Evolutionary conservation across 495 filamentous ascomycete species (phyloP).

Genomic region (Chaetomium tenue): DNA sequence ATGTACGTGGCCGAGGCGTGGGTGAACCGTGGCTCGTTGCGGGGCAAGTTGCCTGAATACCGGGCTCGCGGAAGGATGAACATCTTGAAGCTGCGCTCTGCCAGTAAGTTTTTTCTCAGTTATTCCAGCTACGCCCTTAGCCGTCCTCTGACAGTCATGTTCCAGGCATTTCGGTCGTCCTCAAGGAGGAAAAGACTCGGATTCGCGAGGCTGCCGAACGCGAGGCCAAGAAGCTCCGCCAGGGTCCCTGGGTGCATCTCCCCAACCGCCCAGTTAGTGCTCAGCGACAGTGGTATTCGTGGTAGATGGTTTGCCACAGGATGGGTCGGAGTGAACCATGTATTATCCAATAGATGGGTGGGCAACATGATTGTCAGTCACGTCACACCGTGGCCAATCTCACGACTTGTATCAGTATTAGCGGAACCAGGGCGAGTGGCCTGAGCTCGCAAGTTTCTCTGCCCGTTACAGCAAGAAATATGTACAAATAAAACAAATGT

Average conservation of each 20-base stretch:
- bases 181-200: slow-evolving; percentile 91
- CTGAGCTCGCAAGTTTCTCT: not conserved
- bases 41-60: slow-evolving; percentile 55
- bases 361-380: not conserved
- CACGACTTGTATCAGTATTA: slow-evolving; percentile 18
- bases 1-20: slow-evolving; percentile 91
- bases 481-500: slow-evolving; percentile 21
- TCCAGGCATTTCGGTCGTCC: slow-evolving; percentile 68
- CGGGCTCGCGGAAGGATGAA: slow-evolving; percentile 67
- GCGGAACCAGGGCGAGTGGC: not conserved
- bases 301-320: slow-evolving; percentile 54
- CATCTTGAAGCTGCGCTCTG: slow-evolving; percentile 61
- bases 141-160: not conserved
- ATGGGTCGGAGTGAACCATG: not conserved
- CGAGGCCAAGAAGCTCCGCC: slow-evolving; percentile 64
- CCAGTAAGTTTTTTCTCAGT: slow-evolving; percentile 55
- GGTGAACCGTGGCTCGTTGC: slow-evolving; percentile 70
- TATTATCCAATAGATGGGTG: slow-evolving; percentile 3
- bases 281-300: slow-evolving; percentile 85
- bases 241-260: slow-evolving; percentile 78
- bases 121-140: not conserved
- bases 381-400: not conserved
- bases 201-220: slow-evolving; percentile 75
- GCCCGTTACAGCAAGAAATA: slow-evolving; percentile 4
- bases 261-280: slow-evolving; percentile 73